These are phyloP conservation scores for Gentiana straminea DNA, from an alignment of 257 asterid genomes.

Conservation along the genomic window DNA sequence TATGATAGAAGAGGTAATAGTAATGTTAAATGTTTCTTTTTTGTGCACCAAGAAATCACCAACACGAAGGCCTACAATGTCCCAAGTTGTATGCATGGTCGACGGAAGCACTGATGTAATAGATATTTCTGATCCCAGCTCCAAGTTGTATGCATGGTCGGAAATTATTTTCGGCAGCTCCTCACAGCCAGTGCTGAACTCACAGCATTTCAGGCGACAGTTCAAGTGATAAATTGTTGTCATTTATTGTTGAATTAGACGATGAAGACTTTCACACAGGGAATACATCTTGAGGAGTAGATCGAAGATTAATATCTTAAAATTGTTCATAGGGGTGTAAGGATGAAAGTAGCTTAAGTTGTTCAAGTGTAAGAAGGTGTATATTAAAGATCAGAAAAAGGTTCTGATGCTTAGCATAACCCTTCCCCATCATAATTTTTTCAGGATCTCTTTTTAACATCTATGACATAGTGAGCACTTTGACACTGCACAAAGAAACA, in stretches of 20 bases:
- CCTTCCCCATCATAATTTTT: too few relatives aligned
- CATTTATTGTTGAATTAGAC: constrained; percentile 22
- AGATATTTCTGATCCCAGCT: constrained; percentile 64
- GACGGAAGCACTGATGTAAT: constrained; percentile 73
- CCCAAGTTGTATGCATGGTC: constrained; percentile 89
- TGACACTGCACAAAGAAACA: too few relatives aligned
- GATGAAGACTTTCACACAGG: constrained; percentile 22
- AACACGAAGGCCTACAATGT: constrained; percentile 72
- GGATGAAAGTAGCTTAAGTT: too few relatives aligned
- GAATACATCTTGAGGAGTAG: constrained; percentile 2
- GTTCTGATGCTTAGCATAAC: too few relatives aligned
- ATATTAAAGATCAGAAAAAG: too few relatives aligned
- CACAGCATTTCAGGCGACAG: constrained; percentile 44
- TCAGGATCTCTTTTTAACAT: too few relatives aligned
- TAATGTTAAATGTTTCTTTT: constrained; percentile 62
- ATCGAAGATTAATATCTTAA: too few relatives aligned
- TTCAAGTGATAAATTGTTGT: constrained; percentile 31
- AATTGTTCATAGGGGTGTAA: not conserved
- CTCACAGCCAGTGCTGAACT: constrained; percentile 38
- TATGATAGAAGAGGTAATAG: constrained; percentile 55
- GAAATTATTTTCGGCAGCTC: constrained; percentile 80
- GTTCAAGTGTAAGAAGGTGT: too few relatives aligned
- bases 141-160: too few relatives aligned
- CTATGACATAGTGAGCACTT: too few relatives aligned
- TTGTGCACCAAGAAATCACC: constrained; percentile 77